Conservation (phyloP, 805 yeast genomes). For the Nakazawaea wyomingensis region DNA sequence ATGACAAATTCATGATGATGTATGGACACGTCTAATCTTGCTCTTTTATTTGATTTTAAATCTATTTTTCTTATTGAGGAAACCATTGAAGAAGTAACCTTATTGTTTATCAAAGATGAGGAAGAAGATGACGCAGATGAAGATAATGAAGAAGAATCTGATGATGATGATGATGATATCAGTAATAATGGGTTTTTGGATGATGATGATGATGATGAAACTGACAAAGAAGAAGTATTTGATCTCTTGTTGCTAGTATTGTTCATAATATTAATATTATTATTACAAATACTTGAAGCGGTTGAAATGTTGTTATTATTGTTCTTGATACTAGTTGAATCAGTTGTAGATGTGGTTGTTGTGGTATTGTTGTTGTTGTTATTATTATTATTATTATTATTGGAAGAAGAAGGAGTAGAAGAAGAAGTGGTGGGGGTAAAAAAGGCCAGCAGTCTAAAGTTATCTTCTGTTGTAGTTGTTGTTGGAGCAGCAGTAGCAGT, state of each 20-base stretch:
- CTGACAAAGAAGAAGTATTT: not conserved
- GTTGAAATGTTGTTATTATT: not conserved
- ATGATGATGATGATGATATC: not conserved
- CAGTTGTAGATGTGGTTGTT: too few species aligned
- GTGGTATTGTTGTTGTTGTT: not conserved
- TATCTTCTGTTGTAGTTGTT: slow-evolving; percentile 21
- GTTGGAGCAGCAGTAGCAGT: not conserved
- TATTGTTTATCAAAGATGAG: too few species aligned
- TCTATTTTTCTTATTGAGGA: not conserved
- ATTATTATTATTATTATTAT: too few species aligned
- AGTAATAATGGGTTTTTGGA: not conserved
- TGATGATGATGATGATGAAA: not conserved
- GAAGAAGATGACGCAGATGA: not conserved
- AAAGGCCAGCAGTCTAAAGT: slow-evolving; percentile 22
- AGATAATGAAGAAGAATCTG: not conserved
- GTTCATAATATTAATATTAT: not conserved
- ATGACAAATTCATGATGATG: not conserved
- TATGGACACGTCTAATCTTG: slow-evolving; percentile 5
- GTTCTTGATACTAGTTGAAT: not conserved
- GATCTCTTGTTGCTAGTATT: not conserved
- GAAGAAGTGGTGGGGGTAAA: slow-evolving; percentile 23
- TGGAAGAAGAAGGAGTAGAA: not conserved
- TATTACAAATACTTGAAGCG: not conserved
- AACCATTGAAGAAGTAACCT: not conserved
- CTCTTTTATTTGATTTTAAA: slow-evolving; percentile 3